Conservation (phyloP, 306 rosid species). For the Clitoria ternatea region DNA sequence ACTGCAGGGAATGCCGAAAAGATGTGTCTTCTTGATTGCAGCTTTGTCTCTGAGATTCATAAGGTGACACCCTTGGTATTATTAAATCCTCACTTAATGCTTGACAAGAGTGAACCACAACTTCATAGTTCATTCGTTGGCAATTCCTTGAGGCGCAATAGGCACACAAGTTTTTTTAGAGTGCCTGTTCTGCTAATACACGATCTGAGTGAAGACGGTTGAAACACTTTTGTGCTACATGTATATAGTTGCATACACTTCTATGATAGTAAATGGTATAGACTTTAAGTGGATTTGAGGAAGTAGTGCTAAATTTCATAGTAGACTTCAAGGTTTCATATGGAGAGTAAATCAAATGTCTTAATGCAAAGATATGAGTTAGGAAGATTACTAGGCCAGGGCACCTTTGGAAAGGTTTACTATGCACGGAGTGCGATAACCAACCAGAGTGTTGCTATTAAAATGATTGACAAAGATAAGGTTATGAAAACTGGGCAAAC, state of each 20-base stretch:
- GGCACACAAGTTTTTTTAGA: constrained; percentile 30
- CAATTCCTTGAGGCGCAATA: constrained; percentile 34
- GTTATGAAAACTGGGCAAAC: constrained; percentile 47
- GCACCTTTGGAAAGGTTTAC: constrained; percentile 82
- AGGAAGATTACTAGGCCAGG: constrained; percentile 82
- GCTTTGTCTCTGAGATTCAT: constrained; percentile 27
- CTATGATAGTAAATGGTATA: constrained; percentile 20
- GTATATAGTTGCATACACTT: constrained; percentile 19
- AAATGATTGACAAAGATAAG: constrained; percentile 72
- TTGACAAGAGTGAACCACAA: constrained; percentile 25
- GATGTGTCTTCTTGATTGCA: constrained; percentile 42
- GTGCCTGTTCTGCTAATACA: constrained; percentile 42
- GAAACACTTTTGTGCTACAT: constrained; percentile 27
- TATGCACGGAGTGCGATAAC: constrained; percentile 60
- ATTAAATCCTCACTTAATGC: constrained; percentile 24
- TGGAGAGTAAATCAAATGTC: constrained; percentile 56
- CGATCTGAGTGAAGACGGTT: constrained; percentile 58
- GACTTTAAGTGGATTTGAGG: constrained; percentile 13
- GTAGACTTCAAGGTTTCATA: constrained; percentile 30
- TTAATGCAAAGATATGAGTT: constrained; percentile 65
- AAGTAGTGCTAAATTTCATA: constrained; percentile 7
- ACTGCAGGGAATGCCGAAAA: constrained; percentile 62
- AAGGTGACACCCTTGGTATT: constrained; percentile 34
- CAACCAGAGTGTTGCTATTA: constrained; percentile 78
- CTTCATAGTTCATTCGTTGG: constrained; percentile 21